phyloP scores from a whole-genome alignment of 2,329 filamentous ascomycete genomes.

The Penicillium sp. region DNA sequence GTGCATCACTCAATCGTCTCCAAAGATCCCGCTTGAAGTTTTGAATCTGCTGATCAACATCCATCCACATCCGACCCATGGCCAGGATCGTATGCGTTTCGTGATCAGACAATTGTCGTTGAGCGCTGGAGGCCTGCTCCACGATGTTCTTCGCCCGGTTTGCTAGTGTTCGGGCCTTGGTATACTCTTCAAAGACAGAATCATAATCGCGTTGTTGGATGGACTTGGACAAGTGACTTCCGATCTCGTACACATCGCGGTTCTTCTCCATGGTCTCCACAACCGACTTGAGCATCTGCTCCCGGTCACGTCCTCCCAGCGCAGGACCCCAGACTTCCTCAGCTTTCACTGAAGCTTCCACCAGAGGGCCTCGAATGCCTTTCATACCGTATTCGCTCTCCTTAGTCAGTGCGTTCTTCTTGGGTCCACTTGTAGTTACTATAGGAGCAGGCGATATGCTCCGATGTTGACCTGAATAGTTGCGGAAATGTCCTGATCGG shows the following conservation, averaged over 20 bases:
- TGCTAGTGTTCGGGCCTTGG: constrained; percentile 78
- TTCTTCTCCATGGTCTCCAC: constrained; percentile 78
- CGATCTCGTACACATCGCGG: constrained; percentile 81
- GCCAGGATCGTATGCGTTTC: constrained; percentile 87
- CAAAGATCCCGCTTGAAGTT: constrained; percentile 88
- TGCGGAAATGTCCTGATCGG: constrained; percentile 65
- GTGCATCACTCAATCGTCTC: constrained; percentile 75
- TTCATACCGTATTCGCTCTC: constrained; percentile 90
- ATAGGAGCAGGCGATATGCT: constrained; percentile 46
- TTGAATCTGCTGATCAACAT: constrained; percentile 86
- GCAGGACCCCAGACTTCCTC: constrained; percentile 98
- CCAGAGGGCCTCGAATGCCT: constrained; percentile 84
- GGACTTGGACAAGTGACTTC: constrained; percentile 75
- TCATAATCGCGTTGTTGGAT: constrained; percentile 94
- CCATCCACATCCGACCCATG: constrained; percentile 92
- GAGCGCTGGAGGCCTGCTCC: constrained; percentile 58
- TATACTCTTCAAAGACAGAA: constrained; percentile 83
- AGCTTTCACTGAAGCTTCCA: constrained; percentile 90
- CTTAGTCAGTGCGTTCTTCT: constrained; percentile 89
- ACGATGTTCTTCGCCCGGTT: constrained; percentile 77
- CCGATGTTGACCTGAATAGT: constrained; percentile 54
- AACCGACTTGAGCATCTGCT: constrained; percentile 82
- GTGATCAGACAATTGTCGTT: constrained; percentile 70
- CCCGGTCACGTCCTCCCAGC: constrained; percentile 86
- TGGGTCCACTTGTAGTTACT: constrained; percentile 62